phyloP scores from a whole-genome alignment of 1,284 basidiomycete genomes.

The Volvariella surrecta region DNA sequence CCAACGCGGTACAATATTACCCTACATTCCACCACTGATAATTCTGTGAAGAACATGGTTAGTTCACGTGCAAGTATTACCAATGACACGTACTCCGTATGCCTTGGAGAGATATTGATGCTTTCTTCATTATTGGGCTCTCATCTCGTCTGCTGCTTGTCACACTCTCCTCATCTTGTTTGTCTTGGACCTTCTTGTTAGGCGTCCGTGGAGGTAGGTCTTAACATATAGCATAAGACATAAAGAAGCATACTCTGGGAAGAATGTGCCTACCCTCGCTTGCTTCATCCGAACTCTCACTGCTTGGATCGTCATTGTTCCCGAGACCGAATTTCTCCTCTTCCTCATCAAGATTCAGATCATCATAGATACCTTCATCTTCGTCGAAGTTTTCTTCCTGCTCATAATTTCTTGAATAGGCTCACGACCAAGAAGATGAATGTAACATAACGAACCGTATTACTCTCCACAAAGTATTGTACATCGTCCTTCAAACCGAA shows the following conservation, averaged over 20 bases:
- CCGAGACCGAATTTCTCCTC: conserved; percentile 86
- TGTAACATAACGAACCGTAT: conserved; percentile 60
- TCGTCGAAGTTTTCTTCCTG: conserved; percentile 98
- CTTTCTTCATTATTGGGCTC: conserved; percentile 75
- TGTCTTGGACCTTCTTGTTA: conserved; percentile 39
- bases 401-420: conserved; percentile 15
- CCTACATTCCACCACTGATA: conserved; percentile 34
- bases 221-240: conserved; percentile 14
- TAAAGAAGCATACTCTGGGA: background rate
- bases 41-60: conserved; percentile 23
- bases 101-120: conserved; percentile 41
- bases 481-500: conserved; percentile 89
- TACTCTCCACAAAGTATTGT: conserved; percentile 93
- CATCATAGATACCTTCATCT: conserved; percentile 97
- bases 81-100: conserved; percentile 49
- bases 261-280: conserved; percentile 52
- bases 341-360: conserved; percentile 95
- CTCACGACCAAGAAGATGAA: conserved; percentile 5
- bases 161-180: conserved; percentile 64
- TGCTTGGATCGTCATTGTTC: conserved; percentile 69
- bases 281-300: conserved; percentile 59
- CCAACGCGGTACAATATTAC: conserved; percentile 4
- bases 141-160: conserved; percentile 65
- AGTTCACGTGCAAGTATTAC: conserved; percentile 1
- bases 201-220: conserved; percentile 58